Evolutionary conservation across 306 rosid species (phyloP).

Genomic region (Betula pendula): DNA sequence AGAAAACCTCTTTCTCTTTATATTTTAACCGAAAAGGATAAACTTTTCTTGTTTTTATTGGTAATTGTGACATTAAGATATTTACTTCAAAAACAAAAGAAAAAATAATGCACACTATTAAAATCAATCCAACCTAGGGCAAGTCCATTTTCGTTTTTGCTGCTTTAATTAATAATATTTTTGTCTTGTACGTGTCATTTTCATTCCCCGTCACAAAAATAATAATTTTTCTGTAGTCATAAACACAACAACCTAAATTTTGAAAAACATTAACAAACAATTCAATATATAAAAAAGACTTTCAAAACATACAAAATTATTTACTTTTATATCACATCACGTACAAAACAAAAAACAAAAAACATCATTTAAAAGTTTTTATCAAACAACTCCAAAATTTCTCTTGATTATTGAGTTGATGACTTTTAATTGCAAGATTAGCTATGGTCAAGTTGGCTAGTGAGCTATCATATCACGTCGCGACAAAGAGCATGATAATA

Average conservation of each 20-base stretch:
- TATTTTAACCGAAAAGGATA: constrained; percentile 34
- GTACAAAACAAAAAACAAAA: too few species aligned
- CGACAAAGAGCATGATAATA: constrained; percentile 47
- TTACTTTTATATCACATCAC: too few species aligned
- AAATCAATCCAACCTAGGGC: constrained; percentile 28
- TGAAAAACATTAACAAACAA: too few species aligned
- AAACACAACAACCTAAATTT: too few species aligned
- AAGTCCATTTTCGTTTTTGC: constrained; percentile 28
- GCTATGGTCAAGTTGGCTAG: constrained; percentile 44
- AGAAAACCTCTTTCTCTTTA: constrained; percentile 3
- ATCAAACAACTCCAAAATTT: too few species aligned
- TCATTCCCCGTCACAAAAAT: too few species aligned
- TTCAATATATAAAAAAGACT: too few species aligned
- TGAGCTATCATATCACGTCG: constrained; percentile 25
- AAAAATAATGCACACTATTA: too few species aligned
- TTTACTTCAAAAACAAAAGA: background rate
- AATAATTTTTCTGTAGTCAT: too few species aligned
- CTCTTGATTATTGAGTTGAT: constrained; percentile 37
- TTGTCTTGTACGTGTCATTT: constrained; percentile 35
- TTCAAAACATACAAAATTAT: too few species aligned
- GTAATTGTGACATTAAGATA: constrained; percentile 26
- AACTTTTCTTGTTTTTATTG: constrained; percentile 38
- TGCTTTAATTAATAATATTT: constrained; percentile 29
- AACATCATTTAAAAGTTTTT: too few species aligned
- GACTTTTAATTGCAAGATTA: constrained; percentile 25